Evolutionary conservation across 2,329 filamentous ascomycete species (phyloP), one percentile per base, ranked within the genome.

Genomic region (Curvularia verruculosa): DNA sequence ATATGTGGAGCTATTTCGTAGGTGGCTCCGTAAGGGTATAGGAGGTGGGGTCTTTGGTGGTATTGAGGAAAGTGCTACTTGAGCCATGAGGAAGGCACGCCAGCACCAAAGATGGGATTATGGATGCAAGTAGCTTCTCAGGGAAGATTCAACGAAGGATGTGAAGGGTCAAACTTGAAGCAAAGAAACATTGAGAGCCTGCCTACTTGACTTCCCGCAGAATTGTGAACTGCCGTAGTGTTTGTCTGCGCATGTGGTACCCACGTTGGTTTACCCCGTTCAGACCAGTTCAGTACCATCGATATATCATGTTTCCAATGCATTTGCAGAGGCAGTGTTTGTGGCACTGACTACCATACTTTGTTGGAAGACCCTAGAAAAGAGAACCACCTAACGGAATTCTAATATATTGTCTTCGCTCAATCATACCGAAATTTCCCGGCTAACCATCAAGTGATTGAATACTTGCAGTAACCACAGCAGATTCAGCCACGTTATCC

Each of bases 11-110:
- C 21, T 36, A n/a, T 45, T 15, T 31, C 52, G 52, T 15, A 55
- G 34, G 31, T 39, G 54, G 31, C 49, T 60, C 18, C 52, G 57
- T 15, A 29, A 1, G 36, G 61, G 57, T 28, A 60, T 49, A 7
- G 49, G 31, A 1, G 56, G 59, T 39, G 59, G 59, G 13, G 28
- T 40, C 19, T 36, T 10, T 23, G 39, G 54, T 15, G 52, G 40
- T 40, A 53, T 52, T 55, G 10, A 23, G 9, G 28, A 21, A 49
- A 34, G 28, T 23, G 31, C 19, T 31, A 19, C 24, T 23, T 52
- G 37, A 40, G 31, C 19, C 52, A 58, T 61, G 29, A 23, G n/a
- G 47, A 31, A 36, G 28, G 48, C 5, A 24, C 44, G 28, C 34
- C 41, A 48, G 44, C 7, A 21, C 2, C 18, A 28, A 34, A 7